Evolutionary conservation across 306 rosid species (phyloP).

Genomic region (Sechiopsis laciniata): DNA sequence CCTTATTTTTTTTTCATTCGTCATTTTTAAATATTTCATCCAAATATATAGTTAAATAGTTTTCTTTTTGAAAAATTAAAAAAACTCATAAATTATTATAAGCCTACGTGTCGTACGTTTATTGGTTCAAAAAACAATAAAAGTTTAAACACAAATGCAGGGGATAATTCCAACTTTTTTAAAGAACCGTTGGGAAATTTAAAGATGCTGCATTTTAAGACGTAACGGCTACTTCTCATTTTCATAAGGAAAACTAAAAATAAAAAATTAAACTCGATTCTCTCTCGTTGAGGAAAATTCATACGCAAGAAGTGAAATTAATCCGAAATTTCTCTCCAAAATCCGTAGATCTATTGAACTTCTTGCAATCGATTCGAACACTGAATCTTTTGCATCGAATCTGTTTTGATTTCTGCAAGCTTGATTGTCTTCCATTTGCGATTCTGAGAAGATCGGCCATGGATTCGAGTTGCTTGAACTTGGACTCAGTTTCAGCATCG

Average conservation of each 20-base stretch:
- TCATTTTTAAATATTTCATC: background rate
- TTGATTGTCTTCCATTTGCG: background rate
- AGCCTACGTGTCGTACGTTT: background rate
- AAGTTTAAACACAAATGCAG: background rate
- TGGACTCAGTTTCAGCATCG: constrained; percentile 35
- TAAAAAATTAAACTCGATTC: background rate
- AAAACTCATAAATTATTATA: background rate
- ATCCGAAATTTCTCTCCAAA: constrained; percentile 8
- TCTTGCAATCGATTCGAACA: background rate
- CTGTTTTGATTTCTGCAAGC: constrained; percentile 11
- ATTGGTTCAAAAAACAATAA: background rate
- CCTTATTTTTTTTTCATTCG: background rate
- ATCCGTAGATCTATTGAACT: background rate
- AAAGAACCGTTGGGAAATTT: constrained; percentile 37
- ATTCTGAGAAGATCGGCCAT: constrained; percentile 25
- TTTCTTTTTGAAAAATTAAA: background rate
- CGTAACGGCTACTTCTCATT: constrained; percentile 25
- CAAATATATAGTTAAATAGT: background rate
- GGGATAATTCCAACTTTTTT: background rate
- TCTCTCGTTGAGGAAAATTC: background rate
- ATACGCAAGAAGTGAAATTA: constrained; percentile 7
- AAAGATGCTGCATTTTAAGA: constrained; percentile 23
- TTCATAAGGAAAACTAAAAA: background rate
- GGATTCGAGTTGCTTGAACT: constrained; percentile 59
- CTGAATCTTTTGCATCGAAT: background rate